phyloP scores from a whole-genome alignment of 2,329 filamentous ascomycete species.

The Cercospora sp. region DNA sequence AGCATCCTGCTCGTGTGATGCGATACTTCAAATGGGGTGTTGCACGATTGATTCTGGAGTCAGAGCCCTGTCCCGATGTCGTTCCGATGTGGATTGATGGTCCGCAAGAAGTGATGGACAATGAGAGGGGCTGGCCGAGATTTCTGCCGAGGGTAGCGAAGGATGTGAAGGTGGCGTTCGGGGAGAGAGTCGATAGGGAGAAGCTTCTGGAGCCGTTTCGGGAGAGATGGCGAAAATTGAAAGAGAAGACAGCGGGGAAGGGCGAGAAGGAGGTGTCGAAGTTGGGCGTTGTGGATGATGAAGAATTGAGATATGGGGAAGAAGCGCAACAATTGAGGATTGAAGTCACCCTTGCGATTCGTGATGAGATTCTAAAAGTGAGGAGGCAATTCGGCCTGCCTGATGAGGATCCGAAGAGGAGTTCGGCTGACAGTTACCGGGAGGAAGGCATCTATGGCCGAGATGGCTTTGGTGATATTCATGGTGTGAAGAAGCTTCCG shows the following conservation, averaged over 20 bases:
- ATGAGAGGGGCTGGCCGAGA: constrained; percentile 74
- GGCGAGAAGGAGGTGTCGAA: constrained; percentile 7
- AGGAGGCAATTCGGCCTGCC: constrained; percentile 70
- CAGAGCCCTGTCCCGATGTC: constrained; percentile 81
- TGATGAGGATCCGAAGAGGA: constrained; percentile 76
- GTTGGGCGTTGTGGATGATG: constrained; percentile 64
- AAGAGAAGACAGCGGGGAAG: constrained; percentile 52
- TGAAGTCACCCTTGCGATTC: constrained; percentile 75
- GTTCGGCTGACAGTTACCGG: constrained; percentile 78
- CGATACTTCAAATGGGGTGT: constrained; percentile 99
- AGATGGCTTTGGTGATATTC: constrained; percentile 42
- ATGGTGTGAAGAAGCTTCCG: constrained; percentile 53
- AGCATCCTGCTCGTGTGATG: constrained; percentile 74
- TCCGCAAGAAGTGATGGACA: constrained; percentile 83
- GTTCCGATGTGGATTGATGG: constrained; percentile 95
- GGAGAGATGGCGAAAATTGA: constrained; percentile 69
- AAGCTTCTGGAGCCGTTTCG: constrained; percentile 76
- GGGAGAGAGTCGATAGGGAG: constrained; percentile 73
- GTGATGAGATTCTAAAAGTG: constrained; percentile 78
- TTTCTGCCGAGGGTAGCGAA: constrained; percentile 76
- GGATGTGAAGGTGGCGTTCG: constrained; percentile 72
- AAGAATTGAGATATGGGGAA: constrained; percentile 65
- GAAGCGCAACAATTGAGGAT: constrained; percentile 76
- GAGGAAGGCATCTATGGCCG: constrained; percentile 51
- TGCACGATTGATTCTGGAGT: constrained; percentile 85